Evolutionary conservation across 2,329 filamentous ascomycete species (phyloP).

Genomic region (Purpureocillium lavendulum): DNA sequence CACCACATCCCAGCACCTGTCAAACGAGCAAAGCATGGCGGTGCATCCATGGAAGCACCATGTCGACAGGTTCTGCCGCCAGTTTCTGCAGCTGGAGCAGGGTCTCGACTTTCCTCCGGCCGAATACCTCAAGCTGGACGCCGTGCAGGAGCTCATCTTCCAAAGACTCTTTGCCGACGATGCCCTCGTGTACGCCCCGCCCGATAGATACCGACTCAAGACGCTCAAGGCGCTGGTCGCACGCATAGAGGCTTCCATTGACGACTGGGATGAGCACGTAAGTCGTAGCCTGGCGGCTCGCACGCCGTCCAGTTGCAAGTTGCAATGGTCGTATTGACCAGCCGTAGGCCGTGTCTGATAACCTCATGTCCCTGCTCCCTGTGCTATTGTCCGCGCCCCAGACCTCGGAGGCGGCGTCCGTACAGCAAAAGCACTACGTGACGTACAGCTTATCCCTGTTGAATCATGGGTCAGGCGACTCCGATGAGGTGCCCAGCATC

Average conservation of each 20-base stretch:
- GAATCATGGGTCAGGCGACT: constrained; percentile 1
- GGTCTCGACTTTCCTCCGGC: constrained; percentile 55
- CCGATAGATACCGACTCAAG: constrained; percentile 59
- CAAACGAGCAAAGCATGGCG: background rate
- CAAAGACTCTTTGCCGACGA: constrained; percentile 55
- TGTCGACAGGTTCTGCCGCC: constrained; percentile 52
- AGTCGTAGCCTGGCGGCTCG: constrained; percentile 24
- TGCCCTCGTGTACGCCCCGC: constrained; percentile 48
- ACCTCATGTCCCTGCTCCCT: constrained; percentile 63
- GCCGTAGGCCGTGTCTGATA: constrained; percentile 70
- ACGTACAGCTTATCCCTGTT: constrained; percentile 51
- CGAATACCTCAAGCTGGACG: constrained; percentile 46
- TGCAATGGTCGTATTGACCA: constrained; percentile 14
- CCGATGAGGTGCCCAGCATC: constrained; percentile 24
- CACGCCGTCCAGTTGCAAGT: background rate
- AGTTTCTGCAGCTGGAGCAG: constrained; percentile 71
- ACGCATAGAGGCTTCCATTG: constrained; percentile 64
- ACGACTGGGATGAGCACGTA: constrained; percentile 84
- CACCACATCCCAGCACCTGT: constrained; percentile 1
- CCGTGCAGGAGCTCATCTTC: constrained; percentile 61
- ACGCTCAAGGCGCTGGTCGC: constrained; percentile 66
- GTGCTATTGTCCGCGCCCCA: constrained; percentile 54
- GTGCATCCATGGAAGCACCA: constrained; percentile 9
- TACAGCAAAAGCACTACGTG: constrained; percentile 66
- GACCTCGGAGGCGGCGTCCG: constrained; percentile 55